These are phyloP conservation scores for Diutina rugosa DNA, from an alignment of 1,139 yeast species.

Conservation along the genomic window DNA sequence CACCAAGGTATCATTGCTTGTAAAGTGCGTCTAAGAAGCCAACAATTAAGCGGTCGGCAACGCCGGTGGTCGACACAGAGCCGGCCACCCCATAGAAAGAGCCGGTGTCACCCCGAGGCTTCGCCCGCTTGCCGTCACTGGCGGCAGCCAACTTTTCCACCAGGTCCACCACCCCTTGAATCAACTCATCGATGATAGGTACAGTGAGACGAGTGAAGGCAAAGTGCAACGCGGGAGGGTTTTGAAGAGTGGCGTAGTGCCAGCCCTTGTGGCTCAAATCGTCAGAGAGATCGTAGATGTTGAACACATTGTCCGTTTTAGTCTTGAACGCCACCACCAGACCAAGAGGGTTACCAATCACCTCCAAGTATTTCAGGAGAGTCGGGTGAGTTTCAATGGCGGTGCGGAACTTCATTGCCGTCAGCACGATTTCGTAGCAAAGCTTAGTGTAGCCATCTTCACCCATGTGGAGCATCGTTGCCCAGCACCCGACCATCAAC, in stretches of 20 bases:
- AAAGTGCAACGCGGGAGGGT: conserved; percentile 83
- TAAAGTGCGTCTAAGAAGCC: conserved; percentile 75
- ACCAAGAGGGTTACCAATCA: conserved; percentile 75
- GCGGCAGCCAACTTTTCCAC: conserved; percentile 20
- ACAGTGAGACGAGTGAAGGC: conserved; percentile 72
- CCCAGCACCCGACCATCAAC: conserved; percentile 94
- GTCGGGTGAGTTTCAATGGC: conserved; percentile 36
- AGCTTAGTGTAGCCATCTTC: conserved; percentile 61
- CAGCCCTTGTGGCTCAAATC: conserved; percentile 58
- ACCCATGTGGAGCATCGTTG: conserved; percentile 73
- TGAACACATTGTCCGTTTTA: conserved; percentile 20
- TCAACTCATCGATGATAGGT: conserved; percentile 47
- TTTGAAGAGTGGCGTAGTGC: conserved; percentile 81
- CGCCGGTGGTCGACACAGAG: conserved; percentile 67
- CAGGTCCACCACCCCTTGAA: conserved; percentile 37
- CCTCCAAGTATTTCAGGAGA: conserved; percentile 27
- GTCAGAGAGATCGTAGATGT: conserved; percentile 72
- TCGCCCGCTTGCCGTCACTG: conserved; percentile 4
- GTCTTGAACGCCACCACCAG: conserved; percentile 75
- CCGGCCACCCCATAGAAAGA: conserved; percentile 95
- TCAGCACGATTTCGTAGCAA: conserved; percentile 52
- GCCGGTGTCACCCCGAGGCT: conserved; percentile 46
- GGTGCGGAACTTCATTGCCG: conserved; percentile 45
- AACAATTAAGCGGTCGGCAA: conserved; percentile 69
- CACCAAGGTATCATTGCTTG: conserved; percentile 14